These are phyloP conservation scores for Macrolepiota dolichaula DNA, from an alignment of 768 basidiomycete species.

Conservation along the genomic window DNA sequence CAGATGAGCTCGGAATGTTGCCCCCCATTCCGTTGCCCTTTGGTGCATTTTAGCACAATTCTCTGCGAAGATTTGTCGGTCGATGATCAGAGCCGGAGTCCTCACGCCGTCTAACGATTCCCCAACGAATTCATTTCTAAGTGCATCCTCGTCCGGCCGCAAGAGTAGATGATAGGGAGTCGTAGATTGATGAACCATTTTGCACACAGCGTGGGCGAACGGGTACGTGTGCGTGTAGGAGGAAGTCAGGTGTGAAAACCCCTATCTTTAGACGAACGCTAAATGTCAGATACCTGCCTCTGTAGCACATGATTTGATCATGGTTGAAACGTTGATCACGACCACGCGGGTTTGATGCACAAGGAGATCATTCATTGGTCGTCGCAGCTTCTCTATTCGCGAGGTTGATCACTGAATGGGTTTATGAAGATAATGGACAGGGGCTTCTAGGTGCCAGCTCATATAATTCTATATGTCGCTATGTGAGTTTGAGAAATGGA, in stretches of 20 bases:
- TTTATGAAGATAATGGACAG: neutral
- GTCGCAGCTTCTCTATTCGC: neutral
- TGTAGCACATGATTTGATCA: neutral
- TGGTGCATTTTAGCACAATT: conserved; percentile 76
- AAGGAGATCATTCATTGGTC: neutral
- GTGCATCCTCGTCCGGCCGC: conserved; percentile 41
- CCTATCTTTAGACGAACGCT: neutral
- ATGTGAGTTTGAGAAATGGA: neutral
- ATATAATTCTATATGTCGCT: neutral
- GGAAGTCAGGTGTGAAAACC: neutral
- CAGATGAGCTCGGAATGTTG: conserved; percentile 76
- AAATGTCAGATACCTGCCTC: neutral
- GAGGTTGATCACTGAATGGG: neutral
- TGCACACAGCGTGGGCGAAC: neutral
- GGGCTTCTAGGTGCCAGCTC: neutral
- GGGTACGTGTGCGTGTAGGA: neutral
- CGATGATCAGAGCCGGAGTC: conserved; percentile 78
- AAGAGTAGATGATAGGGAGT: conserved; percentile 21
- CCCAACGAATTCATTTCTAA: conserved; percentile 56
- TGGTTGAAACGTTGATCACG: neutral
- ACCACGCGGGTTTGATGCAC: neutral
- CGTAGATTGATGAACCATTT: conserved; percentile 22
- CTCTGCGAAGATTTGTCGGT: conserved; percentile 63
- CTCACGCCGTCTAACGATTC: conserved; percentile 53
- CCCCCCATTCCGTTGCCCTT: conserved; percentile 62